phyloP scores from a whole-genome alignment of 345 rosid species.

The Sonneratia alba region DNA sequence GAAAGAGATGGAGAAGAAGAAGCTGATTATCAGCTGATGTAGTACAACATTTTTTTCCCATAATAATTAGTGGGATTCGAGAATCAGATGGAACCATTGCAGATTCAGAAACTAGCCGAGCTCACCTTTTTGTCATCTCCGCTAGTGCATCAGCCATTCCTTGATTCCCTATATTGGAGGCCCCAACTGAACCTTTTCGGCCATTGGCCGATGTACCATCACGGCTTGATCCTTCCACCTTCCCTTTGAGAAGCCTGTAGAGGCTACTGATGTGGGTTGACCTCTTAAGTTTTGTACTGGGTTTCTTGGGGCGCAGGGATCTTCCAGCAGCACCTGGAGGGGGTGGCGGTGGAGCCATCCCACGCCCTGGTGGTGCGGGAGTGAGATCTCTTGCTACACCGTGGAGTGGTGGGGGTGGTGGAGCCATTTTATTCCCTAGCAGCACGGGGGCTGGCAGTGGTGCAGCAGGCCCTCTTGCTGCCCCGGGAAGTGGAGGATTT shows the following conservation, averaged over 20 bases:
- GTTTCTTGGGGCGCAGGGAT: conserved; percentile 61
- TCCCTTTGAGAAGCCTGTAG: conserved; percentile 63
- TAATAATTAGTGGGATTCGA: not conserved
- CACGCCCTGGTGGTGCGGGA: conserved; percentile 18
- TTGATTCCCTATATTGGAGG: conserved; percentile 47
- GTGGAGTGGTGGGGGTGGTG: conserved; percentile 41
- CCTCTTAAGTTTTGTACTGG: conserved; percentile 64
- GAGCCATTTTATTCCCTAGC: conserved; percentile 23
- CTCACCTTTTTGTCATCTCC: conserved; percentile 67
- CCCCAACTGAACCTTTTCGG: conserved; percentile 20
- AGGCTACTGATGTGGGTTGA: conserved; percentile 67
- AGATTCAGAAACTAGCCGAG: too few species aligned
- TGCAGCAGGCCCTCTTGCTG: conserved; percentile 5
- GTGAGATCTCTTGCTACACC: conserved; percentile 1
- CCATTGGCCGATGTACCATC: conserved; percentile 26
- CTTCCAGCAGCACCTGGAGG: conserved; percentile 48
- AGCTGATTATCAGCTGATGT: too few species aligned
- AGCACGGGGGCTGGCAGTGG: conserved; percentile 19
- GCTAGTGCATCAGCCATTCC: conserved; percentile 99
- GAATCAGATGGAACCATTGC: conserved; percentile 9
- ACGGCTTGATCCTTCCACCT: conserved; percentile 56
- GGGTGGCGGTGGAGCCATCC: conserved; percentile 48
- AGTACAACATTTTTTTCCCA: not conserved
- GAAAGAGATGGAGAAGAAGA: not conserved
- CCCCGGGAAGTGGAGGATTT: not conserved